Evolutionary conservation across 306 rosid species (phyloP), one percentile per base, ranked within the genome.

Genomic region (Chamaecrista fasciculata): DNA sequence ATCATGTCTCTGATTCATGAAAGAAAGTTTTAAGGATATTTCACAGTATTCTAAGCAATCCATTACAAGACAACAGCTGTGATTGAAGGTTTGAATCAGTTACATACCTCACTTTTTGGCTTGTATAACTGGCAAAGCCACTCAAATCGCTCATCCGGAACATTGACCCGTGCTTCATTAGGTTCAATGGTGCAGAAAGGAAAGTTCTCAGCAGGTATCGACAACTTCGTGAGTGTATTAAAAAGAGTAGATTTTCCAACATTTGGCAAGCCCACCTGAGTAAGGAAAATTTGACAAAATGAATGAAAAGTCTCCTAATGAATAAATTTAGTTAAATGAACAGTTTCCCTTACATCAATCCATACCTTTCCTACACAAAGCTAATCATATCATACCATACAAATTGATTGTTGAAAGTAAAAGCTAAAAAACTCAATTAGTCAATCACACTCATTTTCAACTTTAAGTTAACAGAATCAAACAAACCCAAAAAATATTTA

Each of bases 181-280:
- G 99, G 99, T 63, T 95, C 99, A 75, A 95, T 95, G 59, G 99
- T 95, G 82, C 99, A 95, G 79, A 95, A 95, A 15, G 99, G 99
- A 81, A 95, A 95, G 79, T 95, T 95, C 82, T 95, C 99, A 2
- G 99, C 99, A 67, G 99, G 97, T 51, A 91, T 91, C 28, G 93
- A 66, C 86, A 95, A 36, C 84, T 91, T 89, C 6, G 99, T 95
- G 52, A 91, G 96, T 3, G 99, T 95, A 75, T 95, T 91, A 48
- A 95, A 95, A 62, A 95, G 96, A 0, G 99, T 95, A 72, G 99
- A 95, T 55, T 95, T 95, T 53, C 99, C 99, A 80, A 95, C 99
- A 87, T 95, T 95, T 39, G 99, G 99, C 82, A 95, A 87, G 58
- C 99, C 99, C 66, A 95, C 99, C 99, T 95, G 78, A 65, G 75